Percentiles rank a stretch among this genome's conserved stretches.
These are phyloP conservation scores for Solanum aculeatissimum DNA, from an alignment of 305 asterid genomes.

Conservation along the genomic window DNA sequence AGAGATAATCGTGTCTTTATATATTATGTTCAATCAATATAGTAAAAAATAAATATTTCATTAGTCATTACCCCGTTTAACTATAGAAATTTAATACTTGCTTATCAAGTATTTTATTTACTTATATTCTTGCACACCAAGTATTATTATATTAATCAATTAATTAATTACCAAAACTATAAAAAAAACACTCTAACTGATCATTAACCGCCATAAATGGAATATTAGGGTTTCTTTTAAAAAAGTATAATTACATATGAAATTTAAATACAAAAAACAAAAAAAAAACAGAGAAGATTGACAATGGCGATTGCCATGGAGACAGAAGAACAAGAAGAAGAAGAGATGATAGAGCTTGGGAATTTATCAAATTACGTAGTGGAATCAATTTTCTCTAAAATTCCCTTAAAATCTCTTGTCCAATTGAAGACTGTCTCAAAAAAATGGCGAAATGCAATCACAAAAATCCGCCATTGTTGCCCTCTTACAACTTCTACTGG, in stretches of 20 bases:
- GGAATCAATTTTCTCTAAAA: constrained; percentile 2
- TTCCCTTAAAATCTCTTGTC: constrained; percentile 7
- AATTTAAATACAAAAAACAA: background rate
- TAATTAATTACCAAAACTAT: background rate
- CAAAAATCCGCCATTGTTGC: background rate
- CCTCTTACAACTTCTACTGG: constrained; percentile 9
- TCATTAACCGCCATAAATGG: background rate
- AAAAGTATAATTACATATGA: background rate
- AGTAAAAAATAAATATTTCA: no score
- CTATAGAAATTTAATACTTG: background rate
- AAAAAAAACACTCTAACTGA: background rate
- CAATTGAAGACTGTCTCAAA: constrained; percentile 2
- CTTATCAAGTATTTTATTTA: background rate
- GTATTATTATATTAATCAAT: background rate
- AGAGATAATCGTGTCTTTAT: no score
- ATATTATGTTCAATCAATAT: no score
- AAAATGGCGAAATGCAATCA: constrained; percentile 8
- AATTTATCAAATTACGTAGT: background rate
- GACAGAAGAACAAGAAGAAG: background rate
- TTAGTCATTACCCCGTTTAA: background rate
- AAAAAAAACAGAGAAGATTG: background rate
- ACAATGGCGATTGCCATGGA: background rate
- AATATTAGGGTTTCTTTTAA: background rate
- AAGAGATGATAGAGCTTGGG: background rate
- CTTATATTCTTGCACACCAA: background rate